Evolutionary conservation across 1,284 basidiomycete species (phyloP).

Genomic region (Papiliotrema flavescens): DNA sequence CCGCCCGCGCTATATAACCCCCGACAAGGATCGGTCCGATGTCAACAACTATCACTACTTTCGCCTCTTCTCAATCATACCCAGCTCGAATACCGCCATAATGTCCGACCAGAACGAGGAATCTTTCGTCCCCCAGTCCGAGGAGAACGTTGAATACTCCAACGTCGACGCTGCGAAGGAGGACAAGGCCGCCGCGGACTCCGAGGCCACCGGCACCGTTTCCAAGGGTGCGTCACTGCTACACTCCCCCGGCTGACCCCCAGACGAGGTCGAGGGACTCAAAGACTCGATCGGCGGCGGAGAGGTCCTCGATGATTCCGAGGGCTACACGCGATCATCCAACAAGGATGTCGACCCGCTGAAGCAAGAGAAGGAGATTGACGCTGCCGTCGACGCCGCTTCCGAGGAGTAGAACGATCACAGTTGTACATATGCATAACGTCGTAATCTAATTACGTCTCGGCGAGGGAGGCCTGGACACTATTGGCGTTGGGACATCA

Average conservation of each 20-base stretch:
- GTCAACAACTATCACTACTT: too few species aligned
- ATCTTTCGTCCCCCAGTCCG: slow-evolving; percentile 15
- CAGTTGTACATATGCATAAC: not conserved
- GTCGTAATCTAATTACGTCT: not conserved
- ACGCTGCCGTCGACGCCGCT: slow-evolving; percentile 1
- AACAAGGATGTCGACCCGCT: slow-evolving; percentile 28
- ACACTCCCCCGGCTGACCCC: slow-evolving; percentile 4
- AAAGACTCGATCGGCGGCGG: slow-evolving; percentile 41
- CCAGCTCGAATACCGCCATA: too few species aligned
- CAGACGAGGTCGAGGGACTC: slow-evolving; percentile 39
- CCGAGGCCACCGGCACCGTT: slow-evolving; percentile 32
- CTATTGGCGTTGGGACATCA: slow-evolving; percentile 31
- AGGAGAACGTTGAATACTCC: slow-evolving; percentile 20
- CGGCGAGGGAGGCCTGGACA: slow-evolving; percentile 36
- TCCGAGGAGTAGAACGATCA: too few species aligned
- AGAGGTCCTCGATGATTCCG: slow-evolving; percentile 34
- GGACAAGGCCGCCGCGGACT: slow-evolving; percentile 36
- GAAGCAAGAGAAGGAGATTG: slow-evolving; percentile 31
- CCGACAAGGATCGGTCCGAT: too few species aligned
- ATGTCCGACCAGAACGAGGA: too few species aligned
- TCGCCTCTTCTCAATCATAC: too few species aligned
- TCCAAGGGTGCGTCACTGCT: slow-evolving; percentile 27
- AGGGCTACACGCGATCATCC: slow-evolving; percentile 39
- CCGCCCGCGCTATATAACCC: too few species aligned
- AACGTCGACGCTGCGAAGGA: slow-evolving; percentile 57